These are phyloP conservation scores for Daldinia vernicosa DNA, from an alignment of 495 filamentous ascomycete species.

Conservation along the genomic window DNA sequence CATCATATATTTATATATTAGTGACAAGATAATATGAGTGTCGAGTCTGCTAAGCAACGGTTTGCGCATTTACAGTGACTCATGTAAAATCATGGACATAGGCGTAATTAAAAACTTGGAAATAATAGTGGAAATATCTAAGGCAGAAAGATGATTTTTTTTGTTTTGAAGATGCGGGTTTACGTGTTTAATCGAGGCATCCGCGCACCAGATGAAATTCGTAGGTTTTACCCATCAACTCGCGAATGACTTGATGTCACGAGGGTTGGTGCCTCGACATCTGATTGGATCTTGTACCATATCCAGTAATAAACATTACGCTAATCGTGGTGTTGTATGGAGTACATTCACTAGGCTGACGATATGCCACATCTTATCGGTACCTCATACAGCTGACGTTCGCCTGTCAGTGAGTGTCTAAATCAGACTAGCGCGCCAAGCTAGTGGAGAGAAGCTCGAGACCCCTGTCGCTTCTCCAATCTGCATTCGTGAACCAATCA, in stretches of 20 bases:
- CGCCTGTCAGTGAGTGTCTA: not conserved
- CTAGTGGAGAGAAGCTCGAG: constrained; percentile 1
- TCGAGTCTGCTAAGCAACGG: constrained; percentile 1
- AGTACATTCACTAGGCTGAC: constrained; percentile 20
- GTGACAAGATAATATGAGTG: constrained; percentile 24
- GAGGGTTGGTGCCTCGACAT: constrained; percentile 21
- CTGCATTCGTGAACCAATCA: constrained; percentile 5
- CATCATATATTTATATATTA: constrained; percentile 28
- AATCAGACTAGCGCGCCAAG: constrained; percentile 18
- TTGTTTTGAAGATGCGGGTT: not conserved
- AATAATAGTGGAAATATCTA: constrained; percentile 3
- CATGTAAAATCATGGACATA: not conserved
- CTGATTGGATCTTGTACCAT: constrained; percentile 31
- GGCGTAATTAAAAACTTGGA: not conserved
- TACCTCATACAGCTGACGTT: constrained; percentile 18
- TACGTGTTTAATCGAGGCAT: constrained; percentile 19
- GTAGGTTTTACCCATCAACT: not conserved
- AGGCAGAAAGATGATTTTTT: not conserved
- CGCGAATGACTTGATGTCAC: constrained; percentile 42
- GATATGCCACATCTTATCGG: not conserved
- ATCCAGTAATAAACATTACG: constrained; percentile 14
- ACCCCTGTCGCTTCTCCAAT: constrained; percentile 20
- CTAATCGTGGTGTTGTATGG: constrained; percentile 9
- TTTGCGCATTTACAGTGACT: not conserved
- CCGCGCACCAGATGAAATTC: not conserved